Conservation (phyloP, 73 alveolate genomes). For the Effrenium voratum region DNA sequence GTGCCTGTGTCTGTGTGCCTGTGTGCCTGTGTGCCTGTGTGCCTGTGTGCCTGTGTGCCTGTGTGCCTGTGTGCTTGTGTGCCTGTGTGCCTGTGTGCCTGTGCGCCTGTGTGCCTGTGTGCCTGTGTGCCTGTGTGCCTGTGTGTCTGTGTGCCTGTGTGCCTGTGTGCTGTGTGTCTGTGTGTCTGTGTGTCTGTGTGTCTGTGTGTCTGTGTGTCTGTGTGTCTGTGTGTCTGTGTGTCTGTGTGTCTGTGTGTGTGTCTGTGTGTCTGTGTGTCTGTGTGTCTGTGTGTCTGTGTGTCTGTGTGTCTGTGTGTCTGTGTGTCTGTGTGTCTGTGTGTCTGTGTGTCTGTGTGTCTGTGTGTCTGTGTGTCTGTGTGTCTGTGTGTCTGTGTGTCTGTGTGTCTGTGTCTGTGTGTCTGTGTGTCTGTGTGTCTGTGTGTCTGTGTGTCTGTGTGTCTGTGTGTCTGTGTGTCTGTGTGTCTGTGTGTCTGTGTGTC, state of each 20-base stretch:
- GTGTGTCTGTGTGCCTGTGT: constrained; percentile 19
- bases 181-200: constrained; percentile 19
- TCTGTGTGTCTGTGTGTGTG: background rate
- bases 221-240: constrained; percentile 12
- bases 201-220: constrained; percentile 18
- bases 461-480: constrained; percentile 39
- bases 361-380: constrained; percentile 7
- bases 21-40: constrained; percentile 30
- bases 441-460: constrained; percentile 39
- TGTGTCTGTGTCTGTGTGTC: constrained; percentile 28
- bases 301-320: background rate
- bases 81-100: constrained; percentile 20
- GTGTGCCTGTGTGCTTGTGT: constrained; percentile 24
- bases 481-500: constrained; percentile 39
- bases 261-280: background rate
- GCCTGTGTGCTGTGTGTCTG: background rate
- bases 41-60: constrained; percentile 20
- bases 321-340: background rate
- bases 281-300: background rate
- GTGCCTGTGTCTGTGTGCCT: constrained; percentile 8
- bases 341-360: background rate
- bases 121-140: constrained; percentile 1
- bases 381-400: constrained; percentile 8
- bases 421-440: constrained; percentile 39
- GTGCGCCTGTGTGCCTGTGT: constrained; percentile 1